Conservation (phyloP, 345 rosid species). For the Punica granatum region DNA sequence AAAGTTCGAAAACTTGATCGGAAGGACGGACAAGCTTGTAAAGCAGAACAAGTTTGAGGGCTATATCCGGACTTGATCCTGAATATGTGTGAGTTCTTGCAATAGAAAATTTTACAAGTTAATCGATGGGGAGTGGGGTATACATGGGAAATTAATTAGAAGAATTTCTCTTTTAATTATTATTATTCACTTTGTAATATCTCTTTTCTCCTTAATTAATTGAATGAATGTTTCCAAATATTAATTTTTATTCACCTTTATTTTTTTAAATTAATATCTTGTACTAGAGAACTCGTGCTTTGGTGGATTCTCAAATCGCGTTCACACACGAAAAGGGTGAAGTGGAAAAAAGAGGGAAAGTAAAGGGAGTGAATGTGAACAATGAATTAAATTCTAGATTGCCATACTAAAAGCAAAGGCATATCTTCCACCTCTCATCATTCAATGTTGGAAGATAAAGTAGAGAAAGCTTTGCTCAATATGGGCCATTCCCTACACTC, state of each 20-base stretch:
- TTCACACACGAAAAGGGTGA: conserved; percentile 13
- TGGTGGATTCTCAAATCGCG: neutral
- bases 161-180: neutral
- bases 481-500: neutral
- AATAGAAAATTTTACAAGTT: neutral
- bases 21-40: neutral
- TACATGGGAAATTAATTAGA: neutral
- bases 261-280: neutral
- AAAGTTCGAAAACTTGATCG: neutral
- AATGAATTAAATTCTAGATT: conserved; percentile 5
- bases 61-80: neutral
- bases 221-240: neutral
- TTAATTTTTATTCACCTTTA: neutral
- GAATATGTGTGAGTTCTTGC: neutral
- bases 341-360: neutral
- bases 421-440: conserved; percentile 36
- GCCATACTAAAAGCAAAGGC: conserved; percentile 41
- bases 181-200: neutral
- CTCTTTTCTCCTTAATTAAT: conserved; percentile 3
- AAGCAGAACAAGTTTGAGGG: conserved; percentile 1
- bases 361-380: neutral
- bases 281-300: neutral
- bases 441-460: conserved; percentile 20
- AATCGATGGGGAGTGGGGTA: neutral
- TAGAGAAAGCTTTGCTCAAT: neutral